Evolutionary conservation across 1,284 basidiomycete genomes (phyloP), one percentile per base, ranked within the genome.

Genomic region (Boletus smithii): DNA sequence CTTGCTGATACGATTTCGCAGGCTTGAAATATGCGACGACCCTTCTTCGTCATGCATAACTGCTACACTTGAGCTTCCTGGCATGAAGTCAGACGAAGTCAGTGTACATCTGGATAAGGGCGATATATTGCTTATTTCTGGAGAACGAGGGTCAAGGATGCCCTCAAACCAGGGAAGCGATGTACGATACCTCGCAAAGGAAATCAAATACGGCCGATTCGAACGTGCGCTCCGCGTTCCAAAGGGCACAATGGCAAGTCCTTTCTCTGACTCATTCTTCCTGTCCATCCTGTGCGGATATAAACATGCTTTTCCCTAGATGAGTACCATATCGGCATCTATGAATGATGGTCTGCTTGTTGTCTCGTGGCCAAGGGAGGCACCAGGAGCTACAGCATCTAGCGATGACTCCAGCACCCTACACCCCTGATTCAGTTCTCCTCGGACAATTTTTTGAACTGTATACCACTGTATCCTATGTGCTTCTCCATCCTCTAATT

Each of bases 311-410:
- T 11, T 27, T 1, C 7, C 10, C 2, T 16, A 65, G 63, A 65
- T 67, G 56, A 68, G 66, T 13, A 65, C 63, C 13, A 63, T 69
- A 49, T 69, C 64, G 3, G 63, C 63, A 4, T 51, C 64, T 4
- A 64, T 69, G 66, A 67, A 58, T 26, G 67, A 69, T 42, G 63
- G 63, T 1, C 35, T 65, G 1, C 56, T 65, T 3, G 30, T 64
- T 1, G 22, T 69, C 20, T 67, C 63, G 4, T 65, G 63, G 63
- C 63, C 63, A 2, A 55, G 52, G 27, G 27, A 36, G 3, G 52
- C 66, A 17, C 33, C 54, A 0, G 59, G 58, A 30, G 34, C 51
- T 31, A 59, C 49, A 51, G 43, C 53, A 43, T 41, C 56, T 5
- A 39, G 0, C 5, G 20, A 43, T 43, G 50, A 57, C 31, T 44